Conservation (phyloP, 306 rosid genomes). For the Canavalia ensiformis region DNA sequence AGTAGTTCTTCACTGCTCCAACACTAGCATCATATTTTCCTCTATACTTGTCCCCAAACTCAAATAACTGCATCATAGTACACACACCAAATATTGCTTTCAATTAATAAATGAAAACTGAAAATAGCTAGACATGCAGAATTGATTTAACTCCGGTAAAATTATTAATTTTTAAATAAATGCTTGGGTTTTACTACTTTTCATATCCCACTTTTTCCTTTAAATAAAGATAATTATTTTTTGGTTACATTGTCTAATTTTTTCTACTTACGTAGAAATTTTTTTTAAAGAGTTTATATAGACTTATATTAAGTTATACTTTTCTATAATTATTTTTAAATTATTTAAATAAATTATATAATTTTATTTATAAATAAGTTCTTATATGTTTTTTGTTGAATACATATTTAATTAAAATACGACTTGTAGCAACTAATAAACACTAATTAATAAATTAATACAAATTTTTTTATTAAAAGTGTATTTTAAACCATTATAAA, state of each 20-base stretch:
- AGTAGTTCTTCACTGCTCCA: conserved; percentile 80
- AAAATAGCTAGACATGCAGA: not conserved
- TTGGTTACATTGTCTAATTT: not conserved
- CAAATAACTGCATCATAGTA: conserved; percentile 69
- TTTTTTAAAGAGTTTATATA: not conserved
- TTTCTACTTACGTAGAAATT: not conserved
- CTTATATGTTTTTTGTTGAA: too few relatives aligned
- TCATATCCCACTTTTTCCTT: not conserved
- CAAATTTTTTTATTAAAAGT: too few relatives aligned
- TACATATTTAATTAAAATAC: too few relatives aligned
- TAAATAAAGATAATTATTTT: not conserved
- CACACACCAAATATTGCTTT: conserved; percentile 20
- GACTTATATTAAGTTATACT: not conserved
- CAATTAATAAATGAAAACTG: not conserved
- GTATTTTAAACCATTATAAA: too few relatives aligned
- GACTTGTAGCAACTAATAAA: too few relatives aligned
- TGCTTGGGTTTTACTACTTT: not conserved
- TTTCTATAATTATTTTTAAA: too few relatives aligned
- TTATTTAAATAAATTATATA: too few relatives aligned
- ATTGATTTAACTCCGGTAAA: not conserved
- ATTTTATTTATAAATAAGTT: too few relatives aligned
- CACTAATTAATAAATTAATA: too few relatives aligned
- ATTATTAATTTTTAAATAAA: not conserved
- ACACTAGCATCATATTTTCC: conserved; percentile 81
- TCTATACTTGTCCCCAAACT: conserved; percentile 79